Conservation (phyloP, 441 rosid species). For the Gossypium aridum region DNA sequence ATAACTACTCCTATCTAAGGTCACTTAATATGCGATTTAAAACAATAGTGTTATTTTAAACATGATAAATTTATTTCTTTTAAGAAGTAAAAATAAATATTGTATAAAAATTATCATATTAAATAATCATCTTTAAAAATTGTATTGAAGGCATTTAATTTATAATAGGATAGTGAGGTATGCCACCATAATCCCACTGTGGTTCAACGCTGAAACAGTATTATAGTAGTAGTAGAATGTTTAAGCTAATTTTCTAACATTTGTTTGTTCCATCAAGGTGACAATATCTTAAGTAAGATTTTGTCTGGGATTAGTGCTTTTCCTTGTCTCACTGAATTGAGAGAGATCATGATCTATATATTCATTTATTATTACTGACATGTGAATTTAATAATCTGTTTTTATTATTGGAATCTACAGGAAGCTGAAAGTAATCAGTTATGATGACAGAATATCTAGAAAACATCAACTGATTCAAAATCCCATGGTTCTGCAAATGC, state of each 20-base stretch:
- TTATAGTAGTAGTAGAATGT: not conserved
- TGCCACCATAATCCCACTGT: not conserved
- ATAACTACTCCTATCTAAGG: not conserved
- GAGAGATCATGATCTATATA: slow-evolving; percentile 1
- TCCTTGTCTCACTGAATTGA: slow-evolving; percentile 24
- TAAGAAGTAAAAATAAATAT: too few species aligned
- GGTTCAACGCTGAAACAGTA: not conserved
- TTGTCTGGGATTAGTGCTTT: slow-evolving; percentile 23
- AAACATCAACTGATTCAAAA: slow-evolving; percentile 32
- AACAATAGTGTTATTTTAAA: too few species aligned
- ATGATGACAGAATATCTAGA: slow-evolving; percentile 53
- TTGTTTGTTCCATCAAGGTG: slow-evolving; percentile 9
- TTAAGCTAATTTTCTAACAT: slow-evolving; percentile 4
- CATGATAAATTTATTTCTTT: too few species aligned
- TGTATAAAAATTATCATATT: not conserved
- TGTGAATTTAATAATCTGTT: not conserved
- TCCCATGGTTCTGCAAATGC: slow-evolving; percentile 18
- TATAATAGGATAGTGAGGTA: too few species aligned
- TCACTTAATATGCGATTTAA: too few species aligned
- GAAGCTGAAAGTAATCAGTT: slow-evolving; percentile 43
- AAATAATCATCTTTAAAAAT: not conserved
- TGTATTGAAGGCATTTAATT: not conserved
- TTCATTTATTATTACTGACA: not conserved
- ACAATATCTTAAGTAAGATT: slow-evolving; percentile 34
- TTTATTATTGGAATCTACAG: slow-evolving; percentile 23